phyloP scores from a whole-genome alignment of 1,139 yeast species.

The Debaryomycetaceae sp. region DNA sequence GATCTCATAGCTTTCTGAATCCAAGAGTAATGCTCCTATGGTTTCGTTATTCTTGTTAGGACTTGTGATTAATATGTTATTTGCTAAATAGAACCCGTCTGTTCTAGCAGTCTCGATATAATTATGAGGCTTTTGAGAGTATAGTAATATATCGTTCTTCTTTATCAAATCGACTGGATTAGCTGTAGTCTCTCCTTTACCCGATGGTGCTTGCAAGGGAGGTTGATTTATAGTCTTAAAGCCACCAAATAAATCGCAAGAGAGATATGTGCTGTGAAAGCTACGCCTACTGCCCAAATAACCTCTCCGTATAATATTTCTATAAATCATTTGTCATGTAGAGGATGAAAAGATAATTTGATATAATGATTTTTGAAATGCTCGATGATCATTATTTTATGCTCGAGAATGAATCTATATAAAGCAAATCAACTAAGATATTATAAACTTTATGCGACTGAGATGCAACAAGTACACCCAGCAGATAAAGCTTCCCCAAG shows the following conservation, averaged over 20 bases:
- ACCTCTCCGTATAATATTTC: not conserved
- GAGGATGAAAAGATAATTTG: too few relatives aligned
- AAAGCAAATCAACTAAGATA: not conserved
- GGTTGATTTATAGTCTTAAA: slow-evolving; percentile 17
- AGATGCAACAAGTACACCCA: not conserved
- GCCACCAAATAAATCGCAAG: slow-evolving; percentile 27
- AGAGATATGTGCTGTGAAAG: not conserved
- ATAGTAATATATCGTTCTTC: slow-evolving; percentile 43
- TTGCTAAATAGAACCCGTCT: slow-evolving; percentile 42
- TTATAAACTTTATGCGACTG: not conserved
- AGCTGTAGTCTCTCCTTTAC: slow-evolving; percentile 37
- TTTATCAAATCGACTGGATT: slow-evolving; percentile 46
- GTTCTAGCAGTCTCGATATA: slow-evolving; percentile 41
- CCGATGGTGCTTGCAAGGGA: slow-evolving; percentile 30
- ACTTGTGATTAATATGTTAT: slow-evolving; percentile 36
- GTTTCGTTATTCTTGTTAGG: slow-evolving; percentile 45
- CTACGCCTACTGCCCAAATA: not conserved
- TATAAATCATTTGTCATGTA: not conserved
- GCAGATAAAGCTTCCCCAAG: not conserved
- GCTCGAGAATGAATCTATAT: not conserved
- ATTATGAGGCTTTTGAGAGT: slow-evolving; percentile 41
- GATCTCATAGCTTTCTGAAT: slow-evolving; percentile 62
- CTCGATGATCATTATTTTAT: not conserved
- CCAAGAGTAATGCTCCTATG: slow-evolving; percentile 56
- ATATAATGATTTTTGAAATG: not conserved